phyloP scores from a whole-genome alignment of 2,329 filamentous ascomycete species.

The Ascochyta pisi region DNA sequence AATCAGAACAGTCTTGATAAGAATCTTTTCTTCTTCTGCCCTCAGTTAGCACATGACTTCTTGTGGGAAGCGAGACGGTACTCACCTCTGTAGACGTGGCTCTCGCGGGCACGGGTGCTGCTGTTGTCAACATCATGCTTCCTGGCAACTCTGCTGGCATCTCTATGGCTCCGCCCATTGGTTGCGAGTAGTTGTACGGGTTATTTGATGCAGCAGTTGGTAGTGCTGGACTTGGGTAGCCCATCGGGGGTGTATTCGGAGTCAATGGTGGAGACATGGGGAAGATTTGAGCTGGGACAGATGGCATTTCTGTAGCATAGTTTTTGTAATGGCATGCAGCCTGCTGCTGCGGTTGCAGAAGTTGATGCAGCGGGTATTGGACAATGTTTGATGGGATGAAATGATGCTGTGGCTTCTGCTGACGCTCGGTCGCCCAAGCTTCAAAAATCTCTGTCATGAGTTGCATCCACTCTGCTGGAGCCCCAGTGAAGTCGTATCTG shows the following conservation, averaged over 20 bases:
- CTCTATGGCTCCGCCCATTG: slow-evolving; percentile 22
- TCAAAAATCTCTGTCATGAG: slow-evolving; percentile 44
- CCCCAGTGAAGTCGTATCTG: slow-evolving; percentile 44
- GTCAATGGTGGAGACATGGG: slow-evolving; percentile 25
- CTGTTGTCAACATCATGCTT: slow-evolving; percentile 15
- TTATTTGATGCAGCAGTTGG: slow-evolving; percentile 12
- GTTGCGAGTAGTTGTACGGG: slow-evolving; percentile 18
- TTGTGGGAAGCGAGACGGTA: not conserved
- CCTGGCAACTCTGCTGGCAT: slow-evolving; percentile 30
- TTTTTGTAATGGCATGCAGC: slow-evolving; percentile 17
- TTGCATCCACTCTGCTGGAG: slow-evolving; percentile 41
- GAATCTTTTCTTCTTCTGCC: slow-evolving; percentile 35
- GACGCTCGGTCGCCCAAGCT: slow-evolving; percentile 37
- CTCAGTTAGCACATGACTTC: slow-evolving; percentile 14
- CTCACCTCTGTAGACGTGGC: slow-evolving; percentile 27
- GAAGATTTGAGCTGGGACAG: not conserved
- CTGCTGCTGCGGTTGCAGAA: slow-evolving; percentile 14
- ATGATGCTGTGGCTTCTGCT: slow-evolving; percentile 26
- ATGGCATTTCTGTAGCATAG: slow-evolving; percentile 2
- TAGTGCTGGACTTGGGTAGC: slow-evolving; percentile 20
- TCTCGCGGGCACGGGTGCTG: slow-evolving; percentile 18
- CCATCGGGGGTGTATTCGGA: slow-evolving; percentile 19
- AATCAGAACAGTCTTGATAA: slow-evolving; percentile 32
- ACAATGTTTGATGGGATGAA: slow-evolving; percentile 1
- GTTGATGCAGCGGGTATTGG: slow-evolving; percentile 12